Evolutionary conservation across 2,329 filamentous ascomycete genomes (phyloP).

Genomic region (Sporothrix inflata): DNA sequence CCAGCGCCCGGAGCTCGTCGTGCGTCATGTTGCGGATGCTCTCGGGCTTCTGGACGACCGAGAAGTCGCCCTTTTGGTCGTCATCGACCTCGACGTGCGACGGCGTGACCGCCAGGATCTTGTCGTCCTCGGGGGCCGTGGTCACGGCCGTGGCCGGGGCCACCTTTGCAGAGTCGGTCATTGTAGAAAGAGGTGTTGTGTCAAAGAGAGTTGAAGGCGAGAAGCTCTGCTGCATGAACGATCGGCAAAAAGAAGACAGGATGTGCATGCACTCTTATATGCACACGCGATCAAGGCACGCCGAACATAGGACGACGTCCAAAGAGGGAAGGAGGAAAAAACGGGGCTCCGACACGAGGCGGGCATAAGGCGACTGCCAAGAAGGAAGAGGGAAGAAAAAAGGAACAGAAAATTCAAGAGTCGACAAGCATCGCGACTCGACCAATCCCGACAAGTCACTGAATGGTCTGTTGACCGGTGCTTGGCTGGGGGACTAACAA

Average conservation of each 20-base stretch:
- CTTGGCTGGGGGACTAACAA: background rate
- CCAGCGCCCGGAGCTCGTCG: background rate
- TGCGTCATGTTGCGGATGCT: background rate
- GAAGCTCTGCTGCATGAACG: too few species aligned
- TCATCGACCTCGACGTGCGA: background rate
- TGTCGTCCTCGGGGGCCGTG: background rate
- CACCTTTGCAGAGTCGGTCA: constrained; percentile 4
- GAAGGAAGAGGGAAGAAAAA: background rate
- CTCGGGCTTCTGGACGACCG: background rate
- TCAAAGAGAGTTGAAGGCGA: background rate
- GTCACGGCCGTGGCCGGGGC: background rate
- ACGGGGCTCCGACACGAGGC: background rate
- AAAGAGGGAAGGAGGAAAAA: background rate
- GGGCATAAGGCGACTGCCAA: background rate
- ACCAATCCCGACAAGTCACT: background rate
- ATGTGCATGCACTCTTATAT: too few species aligned
- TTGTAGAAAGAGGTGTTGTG: background rate
- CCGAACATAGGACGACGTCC: background rate
- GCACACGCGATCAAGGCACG: background rate
- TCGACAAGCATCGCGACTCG: background rate
- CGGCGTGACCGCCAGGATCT: background rate
- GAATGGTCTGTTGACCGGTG: too few species aligned
- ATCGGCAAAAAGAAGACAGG: too few species aligned
- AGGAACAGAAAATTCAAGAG: background rate
- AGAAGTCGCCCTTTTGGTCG: background rate